Evolutionary conservation across 176 grass and related monocot species (phyloP).

Genomic region (Ananas comosus): DNA sequence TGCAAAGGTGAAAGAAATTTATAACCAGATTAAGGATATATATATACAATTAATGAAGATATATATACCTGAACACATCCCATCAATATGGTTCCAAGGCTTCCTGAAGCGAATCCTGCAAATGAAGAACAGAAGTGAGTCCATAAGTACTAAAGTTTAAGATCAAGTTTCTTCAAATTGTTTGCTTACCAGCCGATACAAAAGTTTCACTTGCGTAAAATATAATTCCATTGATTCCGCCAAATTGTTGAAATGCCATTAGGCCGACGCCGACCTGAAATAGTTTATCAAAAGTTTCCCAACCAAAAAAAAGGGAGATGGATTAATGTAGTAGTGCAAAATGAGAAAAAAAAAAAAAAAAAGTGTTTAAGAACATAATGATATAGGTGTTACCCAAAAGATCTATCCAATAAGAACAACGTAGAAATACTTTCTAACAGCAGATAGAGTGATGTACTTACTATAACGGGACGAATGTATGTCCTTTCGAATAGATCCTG

Average conservation of each 20-base stretch:
- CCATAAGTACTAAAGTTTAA: neutral
- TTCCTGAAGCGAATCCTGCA: conserved; percentile 49
- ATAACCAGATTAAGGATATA: neutral
- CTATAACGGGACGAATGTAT: conserved; percentile 33
- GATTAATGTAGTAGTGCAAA: neutral
- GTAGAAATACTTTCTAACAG: neutral
- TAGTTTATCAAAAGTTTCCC: neutral
- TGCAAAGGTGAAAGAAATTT: neutral
- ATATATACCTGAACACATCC: conserved; percentile 34
- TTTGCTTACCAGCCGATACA: conserved; percentile 46
- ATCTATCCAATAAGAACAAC: neutral
- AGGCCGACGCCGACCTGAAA: conserved; percentile 37
- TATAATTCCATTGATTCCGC: conserved; percentile 50
- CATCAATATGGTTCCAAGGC: conserved; percentile 52
- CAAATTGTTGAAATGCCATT: conserved; percentile 67
- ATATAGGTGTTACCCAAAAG: too few relatives aligned
- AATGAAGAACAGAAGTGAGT: neutral
- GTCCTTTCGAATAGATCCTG: conserved; percentile 36
- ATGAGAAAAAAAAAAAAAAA: neutral
- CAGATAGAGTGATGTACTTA: conserved; percentile 19
- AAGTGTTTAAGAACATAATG: too few relatives aligned
- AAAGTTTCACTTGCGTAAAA: conserved; percentile 64
- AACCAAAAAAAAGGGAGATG: neutral
- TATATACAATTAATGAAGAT: neutral
- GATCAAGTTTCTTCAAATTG: neutral